These are phyloP conservation scores for Cerioporus squamosus DNA, from an alignment of 1,284 basidiomycete genomes.

Conservation along the genomic window DNA sequence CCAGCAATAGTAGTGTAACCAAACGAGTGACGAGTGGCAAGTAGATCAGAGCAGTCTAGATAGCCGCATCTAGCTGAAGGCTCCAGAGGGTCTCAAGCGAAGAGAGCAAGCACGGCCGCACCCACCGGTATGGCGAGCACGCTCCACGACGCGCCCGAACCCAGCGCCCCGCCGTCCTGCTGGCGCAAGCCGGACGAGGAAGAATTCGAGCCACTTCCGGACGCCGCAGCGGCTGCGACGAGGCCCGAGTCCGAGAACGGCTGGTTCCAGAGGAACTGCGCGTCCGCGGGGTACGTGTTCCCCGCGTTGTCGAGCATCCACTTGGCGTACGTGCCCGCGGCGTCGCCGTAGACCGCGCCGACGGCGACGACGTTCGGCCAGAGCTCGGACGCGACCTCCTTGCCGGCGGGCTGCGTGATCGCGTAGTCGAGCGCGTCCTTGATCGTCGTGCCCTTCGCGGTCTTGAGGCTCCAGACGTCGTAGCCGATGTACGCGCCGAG, in stretches of 20 bases:
- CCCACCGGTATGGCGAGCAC: not conserved
- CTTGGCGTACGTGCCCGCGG: conserved; percentile 49
- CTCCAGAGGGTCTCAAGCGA: not conserved
- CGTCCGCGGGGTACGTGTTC: conserved; percentile 44
- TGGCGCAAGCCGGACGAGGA: not conserved
- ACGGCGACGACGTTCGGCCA: conserved; percentile 49
- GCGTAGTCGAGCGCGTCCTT: conserved; percentile 60
- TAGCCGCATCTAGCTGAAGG: too few relatives aligned
- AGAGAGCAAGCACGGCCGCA: not conserved
- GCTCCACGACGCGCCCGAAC: not conserved
- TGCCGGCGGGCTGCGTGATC: conserved; percentile 41
- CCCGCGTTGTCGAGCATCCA: conserved; percentile 44
- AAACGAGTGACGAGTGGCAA: too few relatives aligned
- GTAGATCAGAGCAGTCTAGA: not conserved
- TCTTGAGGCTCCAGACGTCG: conserved; percentile 52
- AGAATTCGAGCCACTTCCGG: not conserved
- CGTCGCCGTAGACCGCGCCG: conserved; percentile 58
- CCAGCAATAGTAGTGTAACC: too few relatives aligned
- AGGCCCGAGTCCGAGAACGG: conserved; percentile 41
- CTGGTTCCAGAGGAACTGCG: conserved; percentile 60
- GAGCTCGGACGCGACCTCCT: conserved; percentile 25
- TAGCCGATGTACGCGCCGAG: conserved; percentile 49
- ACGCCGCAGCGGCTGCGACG: conserved; percentile 3
- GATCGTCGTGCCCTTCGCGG: conserved; percentile 54
- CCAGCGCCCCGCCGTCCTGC: conserved; percentile 1